Percentiles rank a stretch among this genome's conserved stretches.
Evolutionary conservation across 345 rosid species (phyloP).

Genomic region (Boechera divaricarpa): DNA sequence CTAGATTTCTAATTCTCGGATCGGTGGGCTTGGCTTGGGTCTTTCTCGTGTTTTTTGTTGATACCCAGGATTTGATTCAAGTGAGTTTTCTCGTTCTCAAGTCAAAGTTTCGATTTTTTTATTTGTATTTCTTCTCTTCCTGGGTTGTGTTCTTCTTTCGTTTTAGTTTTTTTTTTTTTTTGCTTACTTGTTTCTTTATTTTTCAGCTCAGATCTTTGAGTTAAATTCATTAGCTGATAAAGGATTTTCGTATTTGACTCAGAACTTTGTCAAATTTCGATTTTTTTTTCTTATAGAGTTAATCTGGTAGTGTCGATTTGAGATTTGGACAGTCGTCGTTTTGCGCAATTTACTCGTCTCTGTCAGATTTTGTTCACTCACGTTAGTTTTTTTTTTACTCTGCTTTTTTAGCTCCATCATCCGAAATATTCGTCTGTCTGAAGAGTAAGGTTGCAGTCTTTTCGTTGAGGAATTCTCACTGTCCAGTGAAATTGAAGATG

Average conservation of each 20-base stretch:
- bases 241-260: neutral
- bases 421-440: neutral
- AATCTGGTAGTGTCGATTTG: neutral
- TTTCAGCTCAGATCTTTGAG: constrained; percentile 22
- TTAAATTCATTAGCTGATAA: constrained; percentile 1
- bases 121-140: neutral
- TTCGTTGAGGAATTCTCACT: neutral
- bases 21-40: constrained; percentile 13
- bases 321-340: neutral
- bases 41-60: neutral
- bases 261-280: neutral
- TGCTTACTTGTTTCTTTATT: neutral
- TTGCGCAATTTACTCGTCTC: neutral
- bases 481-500: constrained; percentile 12
- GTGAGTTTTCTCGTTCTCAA: neutral
- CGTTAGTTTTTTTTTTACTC: neutral
- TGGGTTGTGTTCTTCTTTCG: neutral
- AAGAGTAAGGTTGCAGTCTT: neutral
- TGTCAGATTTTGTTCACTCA: constrained; percentile 14
- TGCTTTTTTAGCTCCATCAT: constrained; percentile 25
- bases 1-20: constrained; percentile 9
- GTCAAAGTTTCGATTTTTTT: constrained; percentile 31
- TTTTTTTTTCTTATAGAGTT: neutral
- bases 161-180: neutral
- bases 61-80: constrained; percentile 35